Conservation (phyloP, 352 stramenopile species). For the Phytophthora colocasiae region DNA sequence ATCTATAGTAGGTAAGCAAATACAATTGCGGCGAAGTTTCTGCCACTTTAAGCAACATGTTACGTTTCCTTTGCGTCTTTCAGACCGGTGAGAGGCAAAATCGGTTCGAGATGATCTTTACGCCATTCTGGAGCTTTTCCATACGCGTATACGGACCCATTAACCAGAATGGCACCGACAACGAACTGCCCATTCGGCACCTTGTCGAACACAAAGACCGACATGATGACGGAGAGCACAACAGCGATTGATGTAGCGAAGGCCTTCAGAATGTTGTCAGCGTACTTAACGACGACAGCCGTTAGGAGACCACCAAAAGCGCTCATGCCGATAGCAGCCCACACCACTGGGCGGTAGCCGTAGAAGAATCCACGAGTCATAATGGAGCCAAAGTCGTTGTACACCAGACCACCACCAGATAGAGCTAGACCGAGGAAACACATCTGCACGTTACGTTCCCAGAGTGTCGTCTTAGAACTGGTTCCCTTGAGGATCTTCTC, state of each 20-base stretch:
- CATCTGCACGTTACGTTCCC: conserved; percentile 89
- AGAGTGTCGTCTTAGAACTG: conserved; percentile 67
- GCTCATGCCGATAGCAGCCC: conserved; percentile 70
- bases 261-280: conserved; percentile 89
- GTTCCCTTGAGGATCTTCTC: conserved; percentile 86
- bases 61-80: conserved; percentile 27
- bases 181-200: conserved; percentile 80
- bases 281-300: conserved; percentile 87
- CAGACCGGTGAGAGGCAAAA: conserved; percentile 23
- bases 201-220: conserved; percentile 87
- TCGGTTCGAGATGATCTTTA: conserved; percentile 24
- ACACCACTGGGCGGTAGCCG: conserved; percentile 82
- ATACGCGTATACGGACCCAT: conserved; percentile 83
- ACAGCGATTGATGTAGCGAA: conserved; percentile 88
- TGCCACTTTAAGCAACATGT: conserved; percentile 28
- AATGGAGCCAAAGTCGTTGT: conserved; percentile 70
- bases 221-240: conserved; percentile 83
- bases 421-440: conserved; percentile 75
- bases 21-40: conserved; percentile 8
- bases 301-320: conserved; percentile 83
- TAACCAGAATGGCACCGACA: conserved; percentile 79
- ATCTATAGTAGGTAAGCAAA: conserved; percentile 11
- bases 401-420: conserved; percentile 61
- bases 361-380: conserved; percentile 76
- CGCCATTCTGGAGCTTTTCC: conserved; percentile 60